Evolutionary conservation across 2,329 filamentous ascomycete genomes (phyloP), one percentile per base, ranked within the genome.

Genomic region (Cladophialophora chaetospira): DNA sequence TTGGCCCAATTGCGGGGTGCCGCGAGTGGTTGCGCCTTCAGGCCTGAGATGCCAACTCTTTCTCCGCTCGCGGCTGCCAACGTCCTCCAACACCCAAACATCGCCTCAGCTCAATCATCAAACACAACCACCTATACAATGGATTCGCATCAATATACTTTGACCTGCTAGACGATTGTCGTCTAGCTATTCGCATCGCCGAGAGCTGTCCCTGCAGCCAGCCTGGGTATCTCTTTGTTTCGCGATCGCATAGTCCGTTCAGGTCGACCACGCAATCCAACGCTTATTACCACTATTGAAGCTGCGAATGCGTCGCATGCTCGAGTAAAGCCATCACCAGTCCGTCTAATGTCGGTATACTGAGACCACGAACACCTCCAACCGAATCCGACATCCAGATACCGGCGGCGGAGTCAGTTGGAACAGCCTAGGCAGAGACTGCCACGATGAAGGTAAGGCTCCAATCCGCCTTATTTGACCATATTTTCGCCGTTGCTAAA

Each of bases 151-250:
- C 57, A 53, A 50, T 58, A 29, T 58, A 38, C 48, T 46, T 65
- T 63, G 65, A 63, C 63, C 65, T 70, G 75, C 76, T 79, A 76
- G 75, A 73, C 75, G 69, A 65, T 58, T 55, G 55, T 66, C 68
- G 75, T 77, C 75, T 77, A 68, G 75, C 75, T 71, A 60, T 67
- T 70, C 69, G 68, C 65, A 68, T 70, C 67, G 63, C 68, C 70
- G 69, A 71, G 70, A 68, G 65, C 68, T 71, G 67, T 70, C 73
- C 73, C 70, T 73, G 73, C 72, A 74, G 68, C 75, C 72, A 76
- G 74, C 73, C 68, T 67, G 69, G 71, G 73, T 68, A 69, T 68
- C 70, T 65, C 70, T 73, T 46, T 73, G 72, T 75, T 53, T 71
- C 65, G 69, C 71, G 71, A 71, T 74, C 73, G 70, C 71, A 69